A percentile compares a stretch with the other conserved stretches of the same genome.
Conservation (phyloP, 768 basidiomycete genomes). For the Lentinula lateritia region DNA sequence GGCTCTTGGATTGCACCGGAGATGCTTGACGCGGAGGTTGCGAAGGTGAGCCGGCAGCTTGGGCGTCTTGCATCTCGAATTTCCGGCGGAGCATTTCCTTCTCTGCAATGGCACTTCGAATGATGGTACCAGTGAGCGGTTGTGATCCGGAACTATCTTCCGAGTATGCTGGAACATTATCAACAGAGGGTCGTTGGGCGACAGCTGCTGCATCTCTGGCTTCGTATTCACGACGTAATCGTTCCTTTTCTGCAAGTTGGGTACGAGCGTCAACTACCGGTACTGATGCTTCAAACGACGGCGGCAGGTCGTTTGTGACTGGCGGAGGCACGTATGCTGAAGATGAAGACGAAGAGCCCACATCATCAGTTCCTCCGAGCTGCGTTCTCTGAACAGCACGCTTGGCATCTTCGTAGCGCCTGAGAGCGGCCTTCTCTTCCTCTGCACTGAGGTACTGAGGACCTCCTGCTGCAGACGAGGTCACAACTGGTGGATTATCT, state of each 20-base stretch:
- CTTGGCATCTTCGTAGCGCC: conserved; percentile 66
- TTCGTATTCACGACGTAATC: conserved; percentile 57
- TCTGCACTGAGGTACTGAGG: conserved; percentile 60
- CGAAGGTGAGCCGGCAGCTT: conserved; percentile 19
- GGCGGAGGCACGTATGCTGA: conserved; percentile 20
- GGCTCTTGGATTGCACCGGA: conserved; percentile 17
- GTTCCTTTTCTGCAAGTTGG: conserved; percentile 62
- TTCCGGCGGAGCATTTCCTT: conserved; percentile 54
- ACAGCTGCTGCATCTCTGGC: conserved; percentile 57
- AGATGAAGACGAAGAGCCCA: conserved; percentile 22
- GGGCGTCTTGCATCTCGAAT: conserved; percentile 51
- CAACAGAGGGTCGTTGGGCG: neutral
- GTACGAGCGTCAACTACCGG: conserved; percentile 30
- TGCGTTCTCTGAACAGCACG: conserved; percentile 63
- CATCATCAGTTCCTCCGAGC: conserved; percentile 19
- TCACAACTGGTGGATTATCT: conserved; percentile 13
- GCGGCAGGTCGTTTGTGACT: conserved; percentile 35
- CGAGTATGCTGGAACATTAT: conserved; percentile 18
- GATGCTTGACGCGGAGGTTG: conserved; percentile 21
- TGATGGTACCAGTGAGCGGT: conserved; percentile 11
- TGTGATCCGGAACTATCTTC: conserved; percentile 21
- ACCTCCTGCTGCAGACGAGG: conserved; percentile 16
- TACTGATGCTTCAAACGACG: conserved; percentile 44
- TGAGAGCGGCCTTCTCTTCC: conserved; percentile 70
- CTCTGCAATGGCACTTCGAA: conserved; percentile 32